Base-by-base conservation (phyloP, 1,139 yeast species). In the Protomyces pachydermus region DNA sequence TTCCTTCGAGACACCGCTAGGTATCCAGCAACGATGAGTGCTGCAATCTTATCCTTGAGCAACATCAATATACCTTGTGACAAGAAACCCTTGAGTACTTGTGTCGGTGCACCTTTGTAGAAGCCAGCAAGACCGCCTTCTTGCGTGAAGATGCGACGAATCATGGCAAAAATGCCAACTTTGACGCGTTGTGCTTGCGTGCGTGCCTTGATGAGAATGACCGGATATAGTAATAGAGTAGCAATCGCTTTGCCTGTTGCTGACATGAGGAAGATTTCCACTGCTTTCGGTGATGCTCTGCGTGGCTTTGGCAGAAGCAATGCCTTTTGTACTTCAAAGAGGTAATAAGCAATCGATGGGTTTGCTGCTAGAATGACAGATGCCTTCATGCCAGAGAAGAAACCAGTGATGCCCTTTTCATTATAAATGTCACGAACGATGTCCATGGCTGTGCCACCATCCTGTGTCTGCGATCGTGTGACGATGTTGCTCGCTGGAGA, bases 301-400 rank as follows among this genome's bases (percentile, higher is more conserved):
- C 64, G 54, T 10, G 54, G n/a, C 48, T 60, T 54, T 20, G 64
- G 64, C 25, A 60, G 23, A 23, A 54, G 39, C 34, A 60, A 51
- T 6, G 64, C 58, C 38, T 60, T 60, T 70, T 89, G 79, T 69
- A 90, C 81, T 73, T 88, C 93, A 74, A 84, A 87, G 1, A 91
- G 81, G 8, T 96, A 95, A 74, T 88, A 90, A 3, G 96, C 89
- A 72, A 89, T 89, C 50, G 95, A 85, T 2, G 96, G 96, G 76
- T 89, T 89, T 66, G 86, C 79, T 42, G 93, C 89, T 63, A 89
- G 80, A 5, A 89, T 87, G 71, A 89, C 76, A 14, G 91, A 85
- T 9, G 91, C 96, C 74, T 89, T 85, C 68, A 89, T 80, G 0
- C 96, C 96, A 70, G 85, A 81, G 96, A 96, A 89, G 68, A 88